A percentile compares a stretch with the other conserved stretches of the same genome.
Evolutionary conservation across 2,329 filamentous ascomycete species (phyloP).

Genomic region (Aspergillus sp.): DNA sequence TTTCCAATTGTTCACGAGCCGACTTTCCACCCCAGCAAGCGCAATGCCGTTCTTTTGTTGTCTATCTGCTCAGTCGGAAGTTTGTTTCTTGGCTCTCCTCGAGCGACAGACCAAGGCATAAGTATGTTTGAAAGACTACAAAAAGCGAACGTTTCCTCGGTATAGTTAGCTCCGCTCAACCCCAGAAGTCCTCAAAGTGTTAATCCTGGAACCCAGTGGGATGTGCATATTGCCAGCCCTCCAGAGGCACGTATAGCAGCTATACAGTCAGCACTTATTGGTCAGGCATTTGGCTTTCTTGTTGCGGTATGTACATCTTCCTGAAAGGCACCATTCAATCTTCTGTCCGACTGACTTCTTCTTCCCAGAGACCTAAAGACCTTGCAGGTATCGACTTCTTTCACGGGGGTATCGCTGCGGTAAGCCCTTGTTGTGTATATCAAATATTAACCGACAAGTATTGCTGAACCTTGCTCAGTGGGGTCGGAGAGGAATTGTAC

Average conservation of each 20-base stretch:
- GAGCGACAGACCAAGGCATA: conserved; percentile 17
- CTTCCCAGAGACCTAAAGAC: conserved; percentile 20
- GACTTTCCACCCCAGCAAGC: conserved; percentile 21
- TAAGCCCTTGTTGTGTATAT: background rate
- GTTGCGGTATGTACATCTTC: conserved; percentile 16
- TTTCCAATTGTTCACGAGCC: conserved; percentile 26
- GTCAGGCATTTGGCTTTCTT: conserved; percentile 30
- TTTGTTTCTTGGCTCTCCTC: conserved; percentile 22
- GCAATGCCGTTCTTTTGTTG: conserved; percentile 23
- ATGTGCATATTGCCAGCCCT: conserved; percentile 20
- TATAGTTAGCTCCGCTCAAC: conserved; percentile 1
- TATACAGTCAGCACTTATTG: conserved; percentile 28
- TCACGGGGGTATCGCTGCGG: conserved; percentile 4
- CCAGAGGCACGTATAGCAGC: conserved; percentile 21
- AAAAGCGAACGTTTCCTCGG: conserved; percentile 25
- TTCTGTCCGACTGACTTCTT: background rate
- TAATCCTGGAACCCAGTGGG: conserved; percentile 17
- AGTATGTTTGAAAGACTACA: conserved; percentile 27
- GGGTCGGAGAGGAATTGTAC: background rate
- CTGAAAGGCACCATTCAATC: background rate
- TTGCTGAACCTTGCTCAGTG: background rate
- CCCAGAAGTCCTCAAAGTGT: background rate
- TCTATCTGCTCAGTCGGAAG: conserved; percentile 26
- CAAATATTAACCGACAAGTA: conserved; percentile 4
- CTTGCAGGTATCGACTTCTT: background rate